Conservation (phyloP, 2,329 filamentous ascomycete genomes). For the Apiospora saccharicola region DNA sequence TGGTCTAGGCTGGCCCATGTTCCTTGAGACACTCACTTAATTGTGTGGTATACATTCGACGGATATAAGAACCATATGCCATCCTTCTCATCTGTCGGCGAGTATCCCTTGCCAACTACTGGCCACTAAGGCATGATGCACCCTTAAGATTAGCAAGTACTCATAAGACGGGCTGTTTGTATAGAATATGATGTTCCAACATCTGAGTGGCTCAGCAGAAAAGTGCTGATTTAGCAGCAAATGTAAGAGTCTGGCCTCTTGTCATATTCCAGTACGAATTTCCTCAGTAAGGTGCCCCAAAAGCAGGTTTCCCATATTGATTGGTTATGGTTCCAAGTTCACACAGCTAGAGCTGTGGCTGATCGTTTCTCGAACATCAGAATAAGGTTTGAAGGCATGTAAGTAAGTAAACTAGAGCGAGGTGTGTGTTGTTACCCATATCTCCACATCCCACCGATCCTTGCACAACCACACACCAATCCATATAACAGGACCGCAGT, state of each 20-base stretch:
- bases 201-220: too few species aligned
- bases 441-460: neutral
- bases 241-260: too few species aligned
- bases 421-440: neutral
- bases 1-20: constrained; percentile 58
- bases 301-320: neutral
- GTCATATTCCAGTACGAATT: too few species aligned
- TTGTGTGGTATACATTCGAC: constrained; percentile 45
- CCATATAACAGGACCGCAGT: neutral
- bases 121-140: too few species aligned
- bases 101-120: constrained; percentile 58
- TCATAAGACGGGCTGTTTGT: neutral
- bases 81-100: constrained; percentile 54
- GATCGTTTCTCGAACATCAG: neutral
- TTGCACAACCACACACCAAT: neutral
- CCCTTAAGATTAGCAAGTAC: too few species aligned
- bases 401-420: neutral
- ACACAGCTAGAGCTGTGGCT: neutral
- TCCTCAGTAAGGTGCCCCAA: neutral
- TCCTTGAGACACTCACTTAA: constrained; percentile 56
- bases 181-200: neutral
- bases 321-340: neutral
- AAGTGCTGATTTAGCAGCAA: too few species aligned
- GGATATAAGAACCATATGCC: constrained; percentile 50
- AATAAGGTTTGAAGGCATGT: neutral